phyloP scores from a whole-genome alignment of 371 early-diverging fungal species.

The Basidiobolus meristosporus region DNA sequence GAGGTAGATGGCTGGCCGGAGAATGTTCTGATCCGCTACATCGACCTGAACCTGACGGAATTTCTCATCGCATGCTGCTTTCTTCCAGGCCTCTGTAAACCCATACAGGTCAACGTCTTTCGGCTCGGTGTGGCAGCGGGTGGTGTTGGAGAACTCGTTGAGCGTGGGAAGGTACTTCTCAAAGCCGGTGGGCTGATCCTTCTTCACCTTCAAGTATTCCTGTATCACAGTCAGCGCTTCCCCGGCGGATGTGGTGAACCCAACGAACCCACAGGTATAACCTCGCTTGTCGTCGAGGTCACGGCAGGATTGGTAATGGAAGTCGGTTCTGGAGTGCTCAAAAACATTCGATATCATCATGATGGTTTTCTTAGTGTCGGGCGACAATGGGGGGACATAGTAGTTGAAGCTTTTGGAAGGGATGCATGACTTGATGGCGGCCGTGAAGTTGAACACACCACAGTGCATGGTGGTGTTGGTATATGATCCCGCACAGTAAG shows the following conservation, averaged over 20 bases:
- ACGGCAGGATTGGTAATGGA: conserved; percentile 20
- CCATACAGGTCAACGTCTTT: conserved; percentile 8
- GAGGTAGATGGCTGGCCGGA: conserved; percentile 7
- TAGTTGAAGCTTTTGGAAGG: too few relatives aligned
- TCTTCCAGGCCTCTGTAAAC: conserved; percentile 14
- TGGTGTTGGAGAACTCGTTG: neutral
- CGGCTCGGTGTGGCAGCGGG: conserved; percentile 5
- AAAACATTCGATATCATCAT: conserved; percentile 11
- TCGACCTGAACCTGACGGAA: conserved; percentile 12
- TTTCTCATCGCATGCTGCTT: conserved; percentile 6
- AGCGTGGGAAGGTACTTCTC: conserved; percentile 3
- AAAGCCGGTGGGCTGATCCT: conserved; percentile 7
- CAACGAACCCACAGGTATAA: conserved; percentile 14
- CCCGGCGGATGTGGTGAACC: conserved; percentile 15
- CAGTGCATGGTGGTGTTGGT: too few relatives aligned
- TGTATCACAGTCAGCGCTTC: conserved; percentile 14
- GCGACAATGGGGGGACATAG: too few relatives aligned
- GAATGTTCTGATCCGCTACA: conserved; percentile 10
- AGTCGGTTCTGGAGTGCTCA: conserved; percentile 10
- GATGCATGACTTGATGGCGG: too few relatives aligned
- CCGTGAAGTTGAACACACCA: too few relatives aligned
- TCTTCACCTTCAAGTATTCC: conserved; percentile 7
- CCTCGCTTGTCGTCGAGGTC: conserved; percentile 17
- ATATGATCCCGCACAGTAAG: too few relatives aligned
- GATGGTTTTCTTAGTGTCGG: too few relatives aligned